A percentile compares a stretch with the other conserved stretches of the same genome.
These are phyloP conservation scores for Gynostemma pentaphyllum DNA, from an alignment of 306 rosid genomes.

Conservation along the genomic window DNA sequence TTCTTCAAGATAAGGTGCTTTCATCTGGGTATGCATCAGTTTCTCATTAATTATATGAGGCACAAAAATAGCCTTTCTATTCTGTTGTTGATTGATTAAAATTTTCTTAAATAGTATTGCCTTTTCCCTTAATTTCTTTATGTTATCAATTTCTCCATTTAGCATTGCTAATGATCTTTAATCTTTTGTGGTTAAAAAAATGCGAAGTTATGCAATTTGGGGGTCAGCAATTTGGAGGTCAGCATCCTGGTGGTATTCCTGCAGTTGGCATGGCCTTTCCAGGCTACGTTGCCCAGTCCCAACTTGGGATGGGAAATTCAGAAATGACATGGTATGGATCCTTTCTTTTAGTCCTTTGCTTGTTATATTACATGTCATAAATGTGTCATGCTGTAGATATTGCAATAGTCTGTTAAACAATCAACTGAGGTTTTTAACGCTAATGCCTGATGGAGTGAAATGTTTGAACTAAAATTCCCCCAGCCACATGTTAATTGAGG, in stretches of 20 bases:
- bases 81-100: not conserved
- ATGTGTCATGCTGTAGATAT: not conserved
- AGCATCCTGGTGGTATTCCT: constrained; percentile 97
- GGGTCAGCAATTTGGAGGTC: constrained; percentile 94
- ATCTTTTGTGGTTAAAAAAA: constrained; percentile 15
- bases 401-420: not conserved
- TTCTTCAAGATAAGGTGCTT: not conserved
- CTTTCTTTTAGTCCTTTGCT: not conserved
- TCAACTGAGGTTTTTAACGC: not conserved
- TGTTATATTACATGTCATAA: not conserved
- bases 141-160: not conserved
- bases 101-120: not conserved
- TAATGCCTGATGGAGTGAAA: not conserved
- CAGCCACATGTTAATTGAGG: not conserved
- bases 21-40: not conserved
- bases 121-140: not conserved
- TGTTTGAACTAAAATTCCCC: not conserved
- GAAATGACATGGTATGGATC: constrained; percentile 82
- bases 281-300: constrained; percentile 87
- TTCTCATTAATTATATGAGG: not conserved
- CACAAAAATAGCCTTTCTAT: not conserved
- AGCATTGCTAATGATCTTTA: constrained; percentile 3
- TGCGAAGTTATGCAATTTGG: constrained; percentile 91
- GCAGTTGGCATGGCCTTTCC: constrained; percentile 99
- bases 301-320: constrained; percentile 78